Percentiles rank a stretch among this genome's conserved stretches.
These are phyloP conservation scores for Trichopus zeylanicus DNA, from an alignment of 116 monocot species.

Conservation along the genomic window DNA sequence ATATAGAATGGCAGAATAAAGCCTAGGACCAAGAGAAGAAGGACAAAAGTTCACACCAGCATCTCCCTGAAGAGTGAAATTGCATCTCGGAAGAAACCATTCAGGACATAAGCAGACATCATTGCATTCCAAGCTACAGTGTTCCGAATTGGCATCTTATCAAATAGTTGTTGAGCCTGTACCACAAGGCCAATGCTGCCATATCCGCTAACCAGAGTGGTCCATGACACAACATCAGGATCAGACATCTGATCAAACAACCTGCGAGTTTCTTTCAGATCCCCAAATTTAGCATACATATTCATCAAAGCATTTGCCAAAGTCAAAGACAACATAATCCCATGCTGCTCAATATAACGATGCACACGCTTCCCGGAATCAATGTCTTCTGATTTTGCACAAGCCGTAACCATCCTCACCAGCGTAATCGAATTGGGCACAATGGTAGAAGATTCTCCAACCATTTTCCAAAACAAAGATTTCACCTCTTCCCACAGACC, in stretches of 20 bases:
- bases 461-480: conserved; percentile 33
- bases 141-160: conserved; percentile 29
- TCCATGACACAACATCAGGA: conserved; percentile 39
- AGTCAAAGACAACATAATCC: conserved; percentile 18
- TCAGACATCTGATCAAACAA: conserved; percentile 31
- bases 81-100: conserved; percentile 21
- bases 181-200: conserved; percentile 2
- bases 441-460: conserved; percentile 6
- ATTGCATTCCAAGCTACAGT: conserved; percentile 34
- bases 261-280: conserved; percentile 23
- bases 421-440: conserved; percentile 29
- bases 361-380: conserved; percentile 20
- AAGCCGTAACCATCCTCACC: conserved; percentile 28
- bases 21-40: not conserved
- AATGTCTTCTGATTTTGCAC: conserved; percentile 20
- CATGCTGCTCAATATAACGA: conserved; percentile 19
- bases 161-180: conserved; percentile 24
- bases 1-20: not conserved
- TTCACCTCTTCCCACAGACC: conserved; percentile 27
- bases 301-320: conserved; percentile 37
- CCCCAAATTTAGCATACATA: conserved; percentile 31
- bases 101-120: conserved; percentile 23
- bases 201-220: conserved; percentile 34
- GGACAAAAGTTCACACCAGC: conserved; percentile 16
- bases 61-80: conserved; percentile 29